Conservation (phyloP, 2,329 filamentous ascomycete genomes). For the Fusarium sp. region DNA sequence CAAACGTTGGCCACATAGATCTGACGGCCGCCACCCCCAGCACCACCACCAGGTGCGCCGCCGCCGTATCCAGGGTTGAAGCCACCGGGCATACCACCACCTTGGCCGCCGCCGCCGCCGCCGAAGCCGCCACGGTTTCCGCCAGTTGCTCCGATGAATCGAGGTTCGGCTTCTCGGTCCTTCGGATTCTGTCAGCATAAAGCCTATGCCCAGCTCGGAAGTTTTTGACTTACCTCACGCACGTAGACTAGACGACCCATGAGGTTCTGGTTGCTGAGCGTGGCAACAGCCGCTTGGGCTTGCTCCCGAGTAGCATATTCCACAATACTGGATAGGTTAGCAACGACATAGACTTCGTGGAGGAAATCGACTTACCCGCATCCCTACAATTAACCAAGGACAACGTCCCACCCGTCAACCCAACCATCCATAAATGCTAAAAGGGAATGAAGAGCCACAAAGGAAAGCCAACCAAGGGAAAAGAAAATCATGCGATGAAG, state of each 20-base stretch:
- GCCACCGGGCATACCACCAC: slow-evolving; percentile 57
- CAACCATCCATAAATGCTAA: slow-evolving; percentile 85
- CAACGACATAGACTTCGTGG: background rate
- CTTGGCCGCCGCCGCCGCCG: slow-evolving; percentile 54
- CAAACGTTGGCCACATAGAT: slow-evolving; percentile 98
- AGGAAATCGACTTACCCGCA: slow-evolving; percentile 83
- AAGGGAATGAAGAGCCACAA: slow-evolving; percentile 72
- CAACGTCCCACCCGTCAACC: slow-evolving; percentile 98
- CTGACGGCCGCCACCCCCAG: slow-evolving; percentile 74
- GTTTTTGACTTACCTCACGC: slow-evolving; percentile 77
- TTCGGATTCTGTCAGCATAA: slow-evolving; percentile 48
- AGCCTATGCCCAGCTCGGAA: no score
- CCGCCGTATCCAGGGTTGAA: slow-evolving; percentile 67
- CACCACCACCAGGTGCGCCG: slow-evolving; percentile 59
- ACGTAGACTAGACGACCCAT: slow-evolving; percentile 99
- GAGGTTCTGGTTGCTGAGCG: slow-evolving; percentile 98
- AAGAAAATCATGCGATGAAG: slow-evolving; percentile 85
- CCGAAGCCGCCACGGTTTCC: slow-evolving; percentile 70
- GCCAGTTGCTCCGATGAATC: slow-evolving; percentile 82
- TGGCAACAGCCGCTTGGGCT: slow-evolving; percentile 96
- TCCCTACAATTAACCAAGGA: slow-evolving; percentile 94
- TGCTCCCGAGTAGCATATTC: slow-evolving; percentile 99
- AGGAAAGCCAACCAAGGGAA: slow-evolving; percentile 78
- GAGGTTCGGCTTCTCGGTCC: slow-evolving; percentile 98
- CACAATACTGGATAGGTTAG: slow-evolving; percentile 81